Evolutionary conservation across 768 basidiomycete species (phyloP).

Genomic region (Leucosporidium yakuticum): DNA sequence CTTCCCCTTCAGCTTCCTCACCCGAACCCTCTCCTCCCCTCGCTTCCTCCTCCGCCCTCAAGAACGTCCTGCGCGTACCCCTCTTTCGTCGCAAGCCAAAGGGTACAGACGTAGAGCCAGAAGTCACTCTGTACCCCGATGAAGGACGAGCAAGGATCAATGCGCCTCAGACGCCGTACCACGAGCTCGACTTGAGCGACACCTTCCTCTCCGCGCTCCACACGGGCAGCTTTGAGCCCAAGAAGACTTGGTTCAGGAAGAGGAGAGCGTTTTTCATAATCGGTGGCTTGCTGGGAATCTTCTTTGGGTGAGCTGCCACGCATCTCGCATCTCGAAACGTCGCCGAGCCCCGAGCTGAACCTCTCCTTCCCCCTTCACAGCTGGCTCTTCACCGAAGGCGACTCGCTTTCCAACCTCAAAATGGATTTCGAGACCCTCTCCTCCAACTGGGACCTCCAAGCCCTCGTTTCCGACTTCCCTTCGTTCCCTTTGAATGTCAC

Average conservation of each 20-base stretch:
- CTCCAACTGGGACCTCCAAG: slow-evolving; percentile 28
- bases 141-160: no score
- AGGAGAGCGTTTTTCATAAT: slow-evolving; percentile 10
- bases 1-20: no score
- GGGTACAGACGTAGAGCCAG: no score
- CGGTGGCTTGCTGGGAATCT: slow-evolving; percentile 20
- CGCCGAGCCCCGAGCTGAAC: not conserved
- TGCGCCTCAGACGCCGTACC: slow-evolving; percentile 20
- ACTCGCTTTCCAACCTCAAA: slow-evolving; percentile 19
- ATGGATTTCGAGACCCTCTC: slow-evolving; percentile 9
- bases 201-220: slow-evolving; percentile 24
- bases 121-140: no score
- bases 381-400: slow-evolving; percentile 33
- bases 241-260: slow-evolving; percentile 9
- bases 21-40: no score
- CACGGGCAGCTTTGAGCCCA: slow-evolving; percentile 19
- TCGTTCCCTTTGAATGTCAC: slow-evolving; percentile 19
- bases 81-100: no score
- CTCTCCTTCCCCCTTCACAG: not conserved
- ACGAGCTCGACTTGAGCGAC: slow-evolving; percentile 32
- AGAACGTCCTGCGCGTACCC: no score
- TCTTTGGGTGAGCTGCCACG: not conserved
- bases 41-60: no score
- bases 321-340: not conserved
- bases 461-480: slow-evolving; percentile 22